These are phyloP conservation scores for Verticillium isaacii DNA, from an alignment of 2,329 filamentous ascomycete genomes.

Conservation along the genomic window DNA sequence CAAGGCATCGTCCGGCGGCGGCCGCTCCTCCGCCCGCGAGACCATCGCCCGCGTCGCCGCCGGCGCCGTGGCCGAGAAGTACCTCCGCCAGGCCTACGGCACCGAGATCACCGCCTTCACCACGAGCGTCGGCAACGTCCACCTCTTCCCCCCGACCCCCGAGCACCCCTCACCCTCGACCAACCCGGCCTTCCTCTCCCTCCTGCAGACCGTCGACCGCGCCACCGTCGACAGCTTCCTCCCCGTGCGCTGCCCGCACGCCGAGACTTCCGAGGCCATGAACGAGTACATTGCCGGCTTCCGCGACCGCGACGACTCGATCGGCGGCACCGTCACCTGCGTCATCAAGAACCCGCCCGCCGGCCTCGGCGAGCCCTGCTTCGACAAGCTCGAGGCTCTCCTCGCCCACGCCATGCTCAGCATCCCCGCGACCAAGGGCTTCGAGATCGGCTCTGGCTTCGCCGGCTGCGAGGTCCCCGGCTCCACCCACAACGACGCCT, in stretches of 20 bases:
- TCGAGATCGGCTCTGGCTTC: slow-evolving; percentile 93
- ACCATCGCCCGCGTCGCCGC: slow-evolving; percentile 92
- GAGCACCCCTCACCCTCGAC: slow-evolving; percentile 64
- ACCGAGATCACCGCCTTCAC: slow-evolving; percentile 91
- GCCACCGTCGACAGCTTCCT: slow-evolving; percentile 74
- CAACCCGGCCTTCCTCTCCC: slow-evolving; percentile 72
- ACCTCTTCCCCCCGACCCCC: slow-evolving; percentile 69
- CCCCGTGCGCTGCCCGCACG: slow-evolving; percentile 83
- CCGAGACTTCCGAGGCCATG: slow-evolving; percentile 64
- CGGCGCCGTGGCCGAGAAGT: slow-evolving; percentile 90
- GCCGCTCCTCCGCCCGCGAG: slow-evolving; percentile 86
- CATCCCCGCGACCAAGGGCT: slow-evolving; percentile 92
- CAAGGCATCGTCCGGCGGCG: slow-evolving; percentile 79
- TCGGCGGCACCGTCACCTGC: slow-evolving; percentile 91
- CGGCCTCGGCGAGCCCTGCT: slow-evolving; percentile 88
- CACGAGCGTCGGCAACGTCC: slow-evolving; percentile 73
- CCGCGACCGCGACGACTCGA: slow-evolving; percentile 77
- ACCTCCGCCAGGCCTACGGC: slow-evolving; percentile 72
- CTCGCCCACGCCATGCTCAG: slow-evolving; percentile 92
- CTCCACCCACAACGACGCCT: slow-evolving; percentile 88
- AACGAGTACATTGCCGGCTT: slow-evolving; percentile 72
- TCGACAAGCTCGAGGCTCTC: slow-evolving; percentile 91
- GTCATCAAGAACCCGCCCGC: slow-evolving; percentile 82
- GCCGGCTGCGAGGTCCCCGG: slow-evolving; percentile 80
- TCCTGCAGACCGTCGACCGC: slow-evolving; percentile 70